Percentiles rank a stretch among this genome's conserved stretches.
Evolutionary conservation across 805 yeast genomes (phyloP).

Genomic region (Jamesozyma lodderae): DNA sequence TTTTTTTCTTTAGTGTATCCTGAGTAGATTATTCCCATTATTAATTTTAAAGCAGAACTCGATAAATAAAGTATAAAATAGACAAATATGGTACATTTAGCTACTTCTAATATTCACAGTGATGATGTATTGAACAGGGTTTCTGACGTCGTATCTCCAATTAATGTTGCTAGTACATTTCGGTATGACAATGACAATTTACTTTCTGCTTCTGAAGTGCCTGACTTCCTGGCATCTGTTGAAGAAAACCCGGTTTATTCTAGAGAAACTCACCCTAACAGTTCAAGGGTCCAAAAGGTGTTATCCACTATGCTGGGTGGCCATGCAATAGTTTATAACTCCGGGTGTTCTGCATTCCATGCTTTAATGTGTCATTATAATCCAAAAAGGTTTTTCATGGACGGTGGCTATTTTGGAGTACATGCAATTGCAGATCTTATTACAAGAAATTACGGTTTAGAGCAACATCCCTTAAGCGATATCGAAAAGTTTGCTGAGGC

Average conservation of each 20-base stretch:
- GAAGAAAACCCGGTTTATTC: conserved; percentile 50
- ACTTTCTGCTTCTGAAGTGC: conserved; percentile 34
- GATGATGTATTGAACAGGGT: conserved; percentile 23
- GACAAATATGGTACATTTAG: background rate
- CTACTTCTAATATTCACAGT: background rate
- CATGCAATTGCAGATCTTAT: conserved; percentile 58
- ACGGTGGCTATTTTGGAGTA: conserved; percentile 77
- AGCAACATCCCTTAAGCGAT: conserved; percentile 40
- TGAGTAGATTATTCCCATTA: too few relatives aligned
- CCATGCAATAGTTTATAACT: conserved; percentile 57
- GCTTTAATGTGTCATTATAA: conserved; percentile 60
- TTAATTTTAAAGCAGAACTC: too few relatives aligned
- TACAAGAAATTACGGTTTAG: conserved; percentile 49
- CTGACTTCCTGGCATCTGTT: conserved; percentile 25
- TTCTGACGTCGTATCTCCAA: conserved; percentile 63
- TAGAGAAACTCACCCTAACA: conserved; percentile 63
- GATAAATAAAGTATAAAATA: too few relatives aligned
- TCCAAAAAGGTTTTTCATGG: conserved; percentile 67
- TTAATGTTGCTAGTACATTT: conserved; percentile 72
- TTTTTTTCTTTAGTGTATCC: too few relatives aligned
- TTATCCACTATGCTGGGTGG: conserved; percentile 51
- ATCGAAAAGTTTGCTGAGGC: conserved; percentile 36
- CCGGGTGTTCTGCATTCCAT: conserved; percentile 73
- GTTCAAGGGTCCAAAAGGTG: conserved; percentile 55
- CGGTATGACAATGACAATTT: conserved; percentile 51